Base-by-base conservation (phyloP, 768 basidiomycete species). In the Lactarius indigo region DNA sequence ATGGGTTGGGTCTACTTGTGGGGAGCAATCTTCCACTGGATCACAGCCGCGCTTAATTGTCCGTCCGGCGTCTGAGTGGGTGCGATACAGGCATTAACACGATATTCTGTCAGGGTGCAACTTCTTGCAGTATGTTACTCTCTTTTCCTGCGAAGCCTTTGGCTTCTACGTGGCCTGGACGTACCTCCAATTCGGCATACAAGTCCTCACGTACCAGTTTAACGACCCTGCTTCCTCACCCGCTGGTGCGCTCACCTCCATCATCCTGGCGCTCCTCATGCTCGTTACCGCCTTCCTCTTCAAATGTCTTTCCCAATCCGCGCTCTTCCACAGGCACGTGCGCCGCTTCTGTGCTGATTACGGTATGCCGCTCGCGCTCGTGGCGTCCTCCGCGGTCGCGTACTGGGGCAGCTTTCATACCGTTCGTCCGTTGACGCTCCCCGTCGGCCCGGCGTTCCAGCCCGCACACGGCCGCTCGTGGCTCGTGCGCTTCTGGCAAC, bases 141-240 rank as follows among this genome's bases (percentile, higher is more conserved):
- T 91, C 8, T 95, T 96, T 76, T 89, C 93, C 26, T 95, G 93
- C 74, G 93, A 95, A 70, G 94, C 91, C 0, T 96, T 95, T 71
- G 93, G 94, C 1, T 96, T 94, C 76, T 96, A 94, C 75, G 92
- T 96, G 1, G 89, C 91, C 20, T 94, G 90, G 85, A 91, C 92
- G 1, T 94, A 93, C 72, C 82, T 92, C 7, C 92, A 96, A 77
- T 96, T 96, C 68, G 93, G 93, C 37, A 85, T 93, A 17, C 94
- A 95, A 77, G 86, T 94, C 26, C 79, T 90, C 66, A 90, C 88
- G 2, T 83, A 91, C 47, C 91, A 94, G 72, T 86, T 94, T 58
- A 70, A 76, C 61, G 64, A 65, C 6, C 67, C 74, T 58, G 74
- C 69, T 3, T 61, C 74, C 1, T 79, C 80, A 6, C 70, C 74